A percentile compares a stretch with the other conserved stretches of the same genome.
phyloP scores from a whole-genome alignment of 768 basidiomycete species.

The Naganishia vishniacii region DNA sequence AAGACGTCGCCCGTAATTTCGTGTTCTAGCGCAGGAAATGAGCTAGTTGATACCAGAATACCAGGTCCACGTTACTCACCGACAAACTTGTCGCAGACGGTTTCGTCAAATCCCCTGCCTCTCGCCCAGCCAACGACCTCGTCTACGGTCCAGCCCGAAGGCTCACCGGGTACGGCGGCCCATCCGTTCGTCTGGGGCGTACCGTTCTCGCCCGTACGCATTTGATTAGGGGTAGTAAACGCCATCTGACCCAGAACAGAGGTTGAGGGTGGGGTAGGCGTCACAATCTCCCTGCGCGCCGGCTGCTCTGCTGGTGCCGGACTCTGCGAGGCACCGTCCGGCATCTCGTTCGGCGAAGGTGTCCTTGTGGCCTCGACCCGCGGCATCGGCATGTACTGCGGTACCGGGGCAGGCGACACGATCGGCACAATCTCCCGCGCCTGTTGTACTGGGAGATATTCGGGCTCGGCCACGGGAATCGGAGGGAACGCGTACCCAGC shows the following conservation, averaged over 20 bases:
- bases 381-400: not conserved
- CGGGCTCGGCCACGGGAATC: not conserved
- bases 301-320: too few relatives aligned
- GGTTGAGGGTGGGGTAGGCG: slow-evolving; percentile 1
- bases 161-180: slow-evolving; percentile 44
- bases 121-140: slow-evolving; percentile 86
- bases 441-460: not conserved
- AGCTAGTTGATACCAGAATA: not conserved
- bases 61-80: slow-evolving; percentile 54
- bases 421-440: not conserved
- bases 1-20: slow-evolving; percentile 97
- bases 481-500: slow-evolving; percentile 17
- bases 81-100: slow-evolving; percentile 75
- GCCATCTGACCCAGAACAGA: not conserved
- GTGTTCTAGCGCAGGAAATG: slow-evolving; percentile 63
- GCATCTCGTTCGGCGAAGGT: not conserved
- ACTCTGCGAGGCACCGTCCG: not conserved
- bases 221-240: not conserved
- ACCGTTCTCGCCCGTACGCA: not conserved
- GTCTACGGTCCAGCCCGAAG: slow-evolving; percentile 76
- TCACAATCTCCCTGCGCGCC: not conserved
- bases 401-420: not conserved
- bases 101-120: slow-evolving; percentile 74
- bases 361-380: not conserved
- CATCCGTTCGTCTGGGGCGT: slow-evolving; percentile 9